These are phyloP conservation scores for Aschersonia sp. DNA, from an alignment of 2,329 filamentous ascomycete genomes.

Conservation along the genomic window DNA sequence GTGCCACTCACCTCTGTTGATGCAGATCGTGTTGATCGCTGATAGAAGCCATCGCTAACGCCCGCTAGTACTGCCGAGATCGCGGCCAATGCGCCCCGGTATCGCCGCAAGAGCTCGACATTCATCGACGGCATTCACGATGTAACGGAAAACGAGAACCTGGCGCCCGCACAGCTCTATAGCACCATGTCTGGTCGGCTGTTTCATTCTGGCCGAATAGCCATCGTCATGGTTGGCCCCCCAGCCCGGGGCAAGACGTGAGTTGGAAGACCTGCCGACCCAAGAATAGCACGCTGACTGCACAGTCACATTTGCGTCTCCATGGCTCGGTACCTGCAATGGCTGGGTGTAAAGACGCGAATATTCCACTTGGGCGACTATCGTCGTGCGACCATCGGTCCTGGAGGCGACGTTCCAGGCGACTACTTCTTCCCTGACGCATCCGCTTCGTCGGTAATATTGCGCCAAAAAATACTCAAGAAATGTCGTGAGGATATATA, in stretches of 20 bases:
- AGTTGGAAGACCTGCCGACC: slow-evolving; percentile 17
- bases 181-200: slow-evolving; percentile 94
- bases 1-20: too few relatives aligned
- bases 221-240: slow-evolving; percentile 91
- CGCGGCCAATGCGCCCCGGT: slow-evolving; percentile 77
- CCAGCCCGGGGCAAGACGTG: slow-evolving; percentile 92
- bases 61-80: slow-evolving; percentile 67
- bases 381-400: slow-evolving; percentile 76
- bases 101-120: slow-evolving; percentile 84
- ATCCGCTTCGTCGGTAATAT: slow-evolving; percentile 77
- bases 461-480: slow-evolving; percentile 94
- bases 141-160: slow-evolving; percentile 62
- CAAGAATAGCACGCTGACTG: slow-evolving; percentile 1
- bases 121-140: slow-evolving; percentile 97
- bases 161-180: slow-evolving; percentile 94
- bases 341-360: slow-evolving; percentile 94
- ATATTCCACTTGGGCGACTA: slow-evolving; percentile 98
- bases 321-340: slow-evolving; percentile 83
- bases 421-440: slow-evolving; percentile 98
- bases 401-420: slow-evolving; percentile 72
- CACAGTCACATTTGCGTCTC: slow-evolving; percentile 84
- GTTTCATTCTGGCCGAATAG: slow-evolving; percentile 93
- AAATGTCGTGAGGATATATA: slow-evolving; percentile 97
- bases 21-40: too few relatives aligned
- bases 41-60: neutral